A percentile compares a stretch with the other conserved stretches of the same genome.
Conservation (phyloP, 2,329 filamentous ascomycete species). For the Beauveria australis region DNA sequence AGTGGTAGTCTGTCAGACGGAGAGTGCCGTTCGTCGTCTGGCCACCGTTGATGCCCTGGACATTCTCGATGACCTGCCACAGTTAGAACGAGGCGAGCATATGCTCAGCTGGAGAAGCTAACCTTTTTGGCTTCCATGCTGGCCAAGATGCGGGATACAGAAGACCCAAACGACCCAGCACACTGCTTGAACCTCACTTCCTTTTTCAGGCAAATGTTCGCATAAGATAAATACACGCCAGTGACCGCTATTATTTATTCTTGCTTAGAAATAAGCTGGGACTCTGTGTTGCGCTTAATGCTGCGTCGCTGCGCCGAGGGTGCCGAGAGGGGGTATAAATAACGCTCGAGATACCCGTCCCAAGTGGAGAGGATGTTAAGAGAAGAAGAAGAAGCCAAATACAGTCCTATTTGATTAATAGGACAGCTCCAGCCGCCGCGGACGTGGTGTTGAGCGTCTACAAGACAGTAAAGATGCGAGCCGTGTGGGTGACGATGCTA, state of each 20-base stretch:
- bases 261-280: not conserved
- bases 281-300: not conserved
- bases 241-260: not conserved
- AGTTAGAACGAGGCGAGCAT: constrained; percentile 17
- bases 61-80: constrained; percentile 43
- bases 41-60: constrained; percentile 53
- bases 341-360: not conserved
- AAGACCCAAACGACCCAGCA: not conserved
- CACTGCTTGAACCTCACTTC: not conserved
- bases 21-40: constrained; percentile 48
- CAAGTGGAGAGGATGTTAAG: not conserved
- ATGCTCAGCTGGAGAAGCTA: constrained; percentile 13
- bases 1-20: constrained; percentile 55
- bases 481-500: constrained; percentile 5
- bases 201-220: not conserved
- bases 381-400: not conserved
- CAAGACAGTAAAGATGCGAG: not conserved
- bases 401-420: not conserved
- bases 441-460: not conserved
- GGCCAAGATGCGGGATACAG: not conserved
- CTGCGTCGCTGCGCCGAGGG: not conserved
- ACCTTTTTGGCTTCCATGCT: constrained; percentile 36
- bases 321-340: constrained; percentile 6
- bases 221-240: not conserved
- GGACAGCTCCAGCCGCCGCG: not conserved